Conservation (phyloP, 2,329 filamentous ascomycete genomes). For the Xylaria multiplex region DNA sequence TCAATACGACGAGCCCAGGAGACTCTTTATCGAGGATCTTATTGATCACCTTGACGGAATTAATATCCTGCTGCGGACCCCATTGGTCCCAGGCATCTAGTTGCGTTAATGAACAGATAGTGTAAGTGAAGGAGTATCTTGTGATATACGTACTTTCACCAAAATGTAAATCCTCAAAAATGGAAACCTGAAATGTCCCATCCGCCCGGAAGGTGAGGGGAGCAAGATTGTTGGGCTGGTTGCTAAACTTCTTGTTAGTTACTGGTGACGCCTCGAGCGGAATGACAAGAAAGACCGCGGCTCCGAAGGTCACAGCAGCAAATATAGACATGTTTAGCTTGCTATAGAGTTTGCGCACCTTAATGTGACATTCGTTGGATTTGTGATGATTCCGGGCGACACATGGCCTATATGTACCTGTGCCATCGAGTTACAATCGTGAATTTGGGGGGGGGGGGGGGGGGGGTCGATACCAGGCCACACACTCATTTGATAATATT, state of each 20-base stretch:
- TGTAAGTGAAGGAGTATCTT: background rate
- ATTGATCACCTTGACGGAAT: constrained; percentile 66
- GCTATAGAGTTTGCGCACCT: constrained; percentile 34
- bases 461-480: constrained; percentile 12
- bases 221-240: constrained; percentile 30
- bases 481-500: background rate
- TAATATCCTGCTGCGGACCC: constrained; percentile 64
- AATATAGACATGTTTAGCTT: constrained; percentile 25
- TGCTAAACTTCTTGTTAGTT: constrained; percentile 39
- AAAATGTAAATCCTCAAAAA: constrained; percentile 78
- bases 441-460: too few relatives aligned
- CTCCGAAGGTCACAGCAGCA: constrained; percentile 21
- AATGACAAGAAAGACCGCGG: constrained; percentile 27
- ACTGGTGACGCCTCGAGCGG: constrained; percentile 32
- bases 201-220: constrained; percentile 53
- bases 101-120: constrained; percentile 6
- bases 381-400: constrained; percentile 23
- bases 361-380: constrained; percentile 26
- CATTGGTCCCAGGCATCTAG: constrained; percentile 58
- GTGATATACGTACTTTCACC: constrained; percentile 65
- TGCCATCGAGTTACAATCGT: constrained; percentile 35
- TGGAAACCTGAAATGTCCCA: constrained; percentile 62
- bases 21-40: constrained; percentile 66
- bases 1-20: constrained; percentile 72
- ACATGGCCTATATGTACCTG: constrained; percentile 46